Evolutionary conservation across 78 protist genomes (phyloP), one percentile per base, ranked within the genome.

Genomic region (Acrasis kona): DNA sequence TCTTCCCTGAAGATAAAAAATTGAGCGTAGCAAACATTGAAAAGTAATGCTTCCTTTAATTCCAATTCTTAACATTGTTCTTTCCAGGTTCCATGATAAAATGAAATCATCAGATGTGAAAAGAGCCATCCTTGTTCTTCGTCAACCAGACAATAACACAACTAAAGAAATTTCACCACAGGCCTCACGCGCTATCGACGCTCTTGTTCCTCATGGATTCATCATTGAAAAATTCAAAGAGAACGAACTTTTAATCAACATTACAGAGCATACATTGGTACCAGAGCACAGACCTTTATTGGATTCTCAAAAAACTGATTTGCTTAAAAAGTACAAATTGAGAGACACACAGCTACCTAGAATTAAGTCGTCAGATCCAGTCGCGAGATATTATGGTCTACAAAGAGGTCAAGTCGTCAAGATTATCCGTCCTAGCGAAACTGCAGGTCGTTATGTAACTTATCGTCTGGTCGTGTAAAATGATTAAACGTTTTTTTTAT

Each of bases 391-490:
- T 78, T 92, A 68, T 64, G 98, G 98, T 38, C 39, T 94, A 27
- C 31, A 29, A n/a, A 85, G 83, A 66, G 92, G 91, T 32, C 65
- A 89, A 64, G 96, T 95, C 0, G 92, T 95, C n/a, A 74, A 72
- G 40, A 95, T 95, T 69, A 37, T 79, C 35, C 82, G 98, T 29
- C 77, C 87, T 27, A 79, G 89, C 0, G 98, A 95, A 67, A 93
- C 98, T 9, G 98, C 98, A 27, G 98, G 98, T 9, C 69, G 89
- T 64, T 95, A 95, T 82, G 84, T 91, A 58, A 91, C 98, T 9
- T 95, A 92, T 72, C 68, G 92, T 12, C 74, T 87, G 0, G 95
- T 88, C 6, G 10, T 82, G 5, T 86, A 65, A 71, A 10, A 10
- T 50, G 12, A 81, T 67, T 19, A n/a, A n/a, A n/a, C n/a, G n/a